Percentiles rank a stretch among this genome's conserved stretches.
These are phyloP conservation scores for Sporormia fimetaria DNA, from an alignment of 495 filamentous ascomycete species.

Conservation along the genomic window DNA sequence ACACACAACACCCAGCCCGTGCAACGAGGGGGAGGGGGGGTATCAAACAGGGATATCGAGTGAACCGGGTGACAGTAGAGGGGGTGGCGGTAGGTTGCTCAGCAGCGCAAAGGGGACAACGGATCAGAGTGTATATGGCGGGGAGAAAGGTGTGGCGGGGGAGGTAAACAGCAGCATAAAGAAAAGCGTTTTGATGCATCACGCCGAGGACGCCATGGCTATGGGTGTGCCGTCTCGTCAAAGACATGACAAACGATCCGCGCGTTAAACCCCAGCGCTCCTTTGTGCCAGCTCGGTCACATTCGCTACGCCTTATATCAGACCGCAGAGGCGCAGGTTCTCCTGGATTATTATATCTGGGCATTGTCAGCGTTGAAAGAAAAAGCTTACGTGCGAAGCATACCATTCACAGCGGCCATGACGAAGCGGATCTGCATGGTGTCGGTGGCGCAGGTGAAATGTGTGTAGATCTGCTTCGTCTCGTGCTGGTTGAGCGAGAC, in stretches of 20 bases:
- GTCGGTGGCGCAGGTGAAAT: constrained; percentile 98
- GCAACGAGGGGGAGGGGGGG: background rate
- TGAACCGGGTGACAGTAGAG: background rate
- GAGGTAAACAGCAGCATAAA: too few species aligned
- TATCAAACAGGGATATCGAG: background rate
- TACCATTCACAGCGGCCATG: constrained; percentile 99
- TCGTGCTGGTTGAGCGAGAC: constrained; percentile 97
- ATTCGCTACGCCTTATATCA: constrained; percentile 53
- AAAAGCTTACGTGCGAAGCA: constrained; percentile 23
- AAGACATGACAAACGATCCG: constrained; percentile 23
- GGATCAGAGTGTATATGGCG: too few species aligned
- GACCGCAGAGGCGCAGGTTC: constrained; percentile 92
- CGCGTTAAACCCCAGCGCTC: constrained; percentile 3
- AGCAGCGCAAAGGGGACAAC: too few species aligned
- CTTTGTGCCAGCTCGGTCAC: constrained; percentile 1
- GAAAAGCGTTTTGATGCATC: too few species aligned
- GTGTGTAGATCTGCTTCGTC: constrained; percentile 99
- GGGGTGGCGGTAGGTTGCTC: too few species aligned
- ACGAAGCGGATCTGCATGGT: constrained; percentile 96
- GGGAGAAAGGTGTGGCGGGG: too few species aligned
- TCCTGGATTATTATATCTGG: constrained; percentile 99
- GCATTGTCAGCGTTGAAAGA: constrained; percentile 7
- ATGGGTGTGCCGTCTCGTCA: constrained; percentile 9
- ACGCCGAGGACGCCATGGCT: too few species aligned
- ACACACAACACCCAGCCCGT: too few species aligned